Evolutionary conservation across 78 protist genomes (phyloP).

Genomic region (Anaeramoeba ignava): DNA sequence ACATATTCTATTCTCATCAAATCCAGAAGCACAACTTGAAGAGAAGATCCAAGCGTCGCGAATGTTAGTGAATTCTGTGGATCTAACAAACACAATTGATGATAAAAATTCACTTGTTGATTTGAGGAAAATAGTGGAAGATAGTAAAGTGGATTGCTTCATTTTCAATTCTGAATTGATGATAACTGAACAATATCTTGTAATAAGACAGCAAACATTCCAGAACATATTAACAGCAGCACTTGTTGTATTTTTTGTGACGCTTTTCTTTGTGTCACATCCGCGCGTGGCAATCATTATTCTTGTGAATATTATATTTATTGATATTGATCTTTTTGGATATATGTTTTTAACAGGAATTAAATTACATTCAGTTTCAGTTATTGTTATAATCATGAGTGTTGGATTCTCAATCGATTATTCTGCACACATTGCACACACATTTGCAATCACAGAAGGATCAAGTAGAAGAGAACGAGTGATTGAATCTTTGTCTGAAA

Average conservation of each 20-base stretch:
- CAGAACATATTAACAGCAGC: slow-evolving; percentile 6
- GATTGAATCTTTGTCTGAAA: slow-evolving; percentile 3
- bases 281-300: background rate
- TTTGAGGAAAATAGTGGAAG: too few species aligned
- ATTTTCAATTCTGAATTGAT: slow-evolving; percentile 13
- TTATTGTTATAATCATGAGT: slow-evolving; percentile 16
- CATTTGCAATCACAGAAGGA: slow-evolving; percentile 2
- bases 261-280: background rate
- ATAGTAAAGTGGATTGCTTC: background rate
- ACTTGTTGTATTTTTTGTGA: slow-evolving; percentile 1
- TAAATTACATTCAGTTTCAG: slow-evolving; percentile 20
- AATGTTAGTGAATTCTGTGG: too few species aligned
- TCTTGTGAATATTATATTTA: background rate
- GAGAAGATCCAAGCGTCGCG: too few species aligned
- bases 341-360: slow-evolving; percentile 15
- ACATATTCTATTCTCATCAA: too few species aligned
- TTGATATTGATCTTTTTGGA: slow-evolving; percentile 18
- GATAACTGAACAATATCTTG: slow-evolving; percentile 9
- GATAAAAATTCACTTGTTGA: too few species aligned
- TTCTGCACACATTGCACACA: slow-evolving; percentile 32
- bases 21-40: too few species aligned
- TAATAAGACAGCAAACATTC: slow-evolving; percentile 7
- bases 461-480: background rate
- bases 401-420: slow-evolving; percentile 36
- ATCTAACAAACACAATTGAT: too few species aligned